phyloP scores from a whole-genome alignment of 2,329 filamentous ascomycete genomes.

The Alternaria solani region DNA sequence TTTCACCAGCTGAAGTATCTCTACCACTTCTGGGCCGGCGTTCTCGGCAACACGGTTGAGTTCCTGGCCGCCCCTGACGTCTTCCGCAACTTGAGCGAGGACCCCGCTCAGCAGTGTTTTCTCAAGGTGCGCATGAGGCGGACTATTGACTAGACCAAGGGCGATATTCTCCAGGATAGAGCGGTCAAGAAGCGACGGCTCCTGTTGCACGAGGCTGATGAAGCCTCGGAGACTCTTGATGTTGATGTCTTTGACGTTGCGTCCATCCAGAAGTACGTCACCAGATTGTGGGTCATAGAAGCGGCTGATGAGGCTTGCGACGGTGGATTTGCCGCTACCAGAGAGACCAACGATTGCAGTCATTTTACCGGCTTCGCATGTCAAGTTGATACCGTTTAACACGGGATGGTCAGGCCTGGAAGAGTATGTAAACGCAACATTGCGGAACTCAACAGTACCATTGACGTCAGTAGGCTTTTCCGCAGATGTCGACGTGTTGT shows the following conservation, averaged over 20 bases:
- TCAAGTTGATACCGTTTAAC: conserved; percentile 49
- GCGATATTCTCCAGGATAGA: conserved; percentile 65
- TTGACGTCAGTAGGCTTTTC: conserved; percentile 29
- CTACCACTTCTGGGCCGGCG: conserved; percentile 33
- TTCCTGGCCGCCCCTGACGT: conserved; percentile 61
- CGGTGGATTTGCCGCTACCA: conserved; percentile 54
- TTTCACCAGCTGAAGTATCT: conserved; percentile 62
- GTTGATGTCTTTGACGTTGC: conserved; percentile 50
- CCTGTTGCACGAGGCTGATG: conserved; percentile 59
- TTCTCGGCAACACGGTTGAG: conserved; percentile 43
- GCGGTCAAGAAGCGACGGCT: conserved; percentile 60
- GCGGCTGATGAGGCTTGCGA: conserved; percentile 49
- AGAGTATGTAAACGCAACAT: conserved; percentile 54
- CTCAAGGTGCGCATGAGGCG: conserved; percentile 53
- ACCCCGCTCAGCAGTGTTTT: conserved; percentile 58
- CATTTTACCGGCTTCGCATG: conserved; percentile 47
- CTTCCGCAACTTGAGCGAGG: conserved; percentile 61
- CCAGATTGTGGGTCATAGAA: conserved; percentile 59
- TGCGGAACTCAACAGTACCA: conserved; percentile 59
- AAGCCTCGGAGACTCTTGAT: conserved; percentile 47
- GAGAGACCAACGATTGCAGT: conserved; percentile 56
- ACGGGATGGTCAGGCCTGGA: conserved; percentile 52
- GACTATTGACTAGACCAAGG: conserved; percentile 57
- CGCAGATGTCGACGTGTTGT: conserved; percentile 46
- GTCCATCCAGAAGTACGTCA: conserved; percentile 66